Conservation (phyloP, 768 basidiomycete species). For the Neoboletus subvelutipes region DNA sequence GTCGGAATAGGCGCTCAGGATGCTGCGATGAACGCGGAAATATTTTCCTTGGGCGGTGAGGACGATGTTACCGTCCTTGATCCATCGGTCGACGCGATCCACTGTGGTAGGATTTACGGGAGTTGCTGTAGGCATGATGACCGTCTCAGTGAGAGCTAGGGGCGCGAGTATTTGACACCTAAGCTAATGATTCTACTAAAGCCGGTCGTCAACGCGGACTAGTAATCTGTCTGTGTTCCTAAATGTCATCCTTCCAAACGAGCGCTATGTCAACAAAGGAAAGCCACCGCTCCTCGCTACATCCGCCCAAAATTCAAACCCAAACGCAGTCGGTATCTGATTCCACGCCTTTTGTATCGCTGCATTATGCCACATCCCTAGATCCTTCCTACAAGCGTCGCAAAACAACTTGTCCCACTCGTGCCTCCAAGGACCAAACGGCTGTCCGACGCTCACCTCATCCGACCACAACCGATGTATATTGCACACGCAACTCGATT, state of each 20-base stretch:
- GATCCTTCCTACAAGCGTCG: constrained; percentile 1
- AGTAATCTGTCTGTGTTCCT: too few relatives aligned
- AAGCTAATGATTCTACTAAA: too few relatives aligned
- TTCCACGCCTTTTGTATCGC: constrained; percentile 14
- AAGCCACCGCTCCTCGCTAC: not conserved
- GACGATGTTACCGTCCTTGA: constrained; percentile 1
- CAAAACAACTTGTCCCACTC: constrained; percentile 20
- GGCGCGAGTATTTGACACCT: too few relatives aligned
- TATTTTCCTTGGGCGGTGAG: constrained; percentile 1
- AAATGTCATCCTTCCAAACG: not conserved
- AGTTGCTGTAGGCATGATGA: not conserved
- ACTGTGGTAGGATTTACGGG: not conserved
- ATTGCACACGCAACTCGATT: constrained; percentile 1
- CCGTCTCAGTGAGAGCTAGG: not conserved
- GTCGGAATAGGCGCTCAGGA: not conserved
- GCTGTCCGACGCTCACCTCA: not conserved
- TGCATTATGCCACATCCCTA: not conserved
- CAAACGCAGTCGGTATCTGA: constrained; percentile 8
- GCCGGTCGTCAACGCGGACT: too few relatives aligned
- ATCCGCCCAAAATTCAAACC: constrained; percentile 13
- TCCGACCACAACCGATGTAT: constrained; percentile 9
- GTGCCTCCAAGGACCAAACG: constrained; percentile 12
- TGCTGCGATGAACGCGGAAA: too few relatives aligned
- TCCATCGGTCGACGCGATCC: not conserved
- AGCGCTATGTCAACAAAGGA: not conserved